phyloP scores from a whole-genome alignment of 75 land plant species.

The Isoetes taiwanensis region DNA sequence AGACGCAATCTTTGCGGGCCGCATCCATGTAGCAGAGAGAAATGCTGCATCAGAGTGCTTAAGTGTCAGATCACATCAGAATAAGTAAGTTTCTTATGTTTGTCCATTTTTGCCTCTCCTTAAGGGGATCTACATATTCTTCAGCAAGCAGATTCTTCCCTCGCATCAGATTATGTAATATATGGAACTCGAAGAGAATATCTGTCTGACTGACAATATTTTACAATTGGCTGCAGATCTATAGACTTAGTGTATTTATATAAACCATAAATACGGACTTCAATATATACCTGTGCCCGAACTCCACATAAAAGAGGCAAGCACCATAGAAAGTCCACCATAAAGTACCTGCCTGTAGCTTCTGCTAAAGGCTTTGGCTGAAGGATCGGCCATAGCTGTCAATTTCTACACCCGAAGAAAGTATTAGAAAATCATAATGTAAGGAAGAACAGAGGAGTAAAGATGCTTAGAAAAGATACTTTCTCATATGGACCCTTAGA shows the following conservation, averaged over 20 bases:
- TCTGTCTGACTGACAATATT: neutral
- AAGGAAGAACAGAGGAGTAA: neutral
- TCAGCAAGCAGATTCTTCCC: neutral
- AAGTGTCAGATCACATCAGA: too few species aligned
- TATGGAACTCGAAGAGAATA: neutral
- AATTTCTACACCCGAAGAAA: constrained; percentile 29
- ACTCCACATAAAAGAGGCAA: constrained; percentile 37
- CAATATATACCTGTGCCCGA: constrained; percentile 31
- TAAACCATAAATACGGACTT: neutral
- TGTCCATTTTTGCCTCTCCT: neutral
- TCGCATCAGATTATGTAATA: neutral
- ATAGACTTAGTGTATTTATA: neutral
- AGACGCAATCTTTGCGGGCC: constrained; percentile 26
- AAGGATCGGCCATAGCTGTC: constrained; percentile 3
- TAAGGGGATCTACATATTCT: neutral
- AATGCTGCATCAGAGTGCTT: too few species aligned
- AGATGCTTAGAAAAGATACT: neutral
- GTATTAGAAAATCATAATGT: neutral
- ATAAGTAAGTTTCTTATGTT: neutral
- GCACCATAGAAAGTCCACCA: constrained; percentile 39
- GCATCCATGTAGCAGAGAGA: constrained; percentile 30
- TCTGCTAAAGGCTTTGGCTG: constrained; percentile 8
- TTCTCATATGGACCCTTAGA: constrained; percentile 6
- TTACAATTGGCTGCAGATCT: neutral
- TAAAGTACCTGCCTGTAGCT: constrained; percentile 33